phyloP scores from a whole-genome alignment of 768 basidiomycete species.

The Russula ochroleuca region DNA sequence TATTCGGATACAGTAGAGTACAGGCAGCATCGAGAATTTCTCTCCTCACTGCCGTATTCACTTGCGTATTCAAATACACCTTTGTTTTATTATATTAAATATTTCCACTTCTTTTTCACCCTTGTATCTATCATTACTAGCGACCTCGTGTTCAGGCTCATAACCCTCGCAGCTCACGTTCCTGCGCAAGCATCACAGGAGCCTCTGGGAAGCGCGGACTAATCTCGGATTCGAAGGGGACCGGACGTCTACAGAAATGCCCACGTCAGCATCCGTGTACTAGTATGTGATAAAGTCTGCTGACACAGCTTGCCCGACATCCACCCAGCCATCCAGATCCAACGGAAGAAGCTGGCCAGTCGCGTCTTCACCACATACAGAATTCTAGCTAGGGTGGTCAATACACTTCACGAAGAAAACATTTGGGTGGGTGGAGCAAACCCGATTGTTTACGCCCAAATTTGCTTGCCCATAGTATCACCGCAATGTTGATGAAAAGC shows the following conservation, averaged over 20 bases:
- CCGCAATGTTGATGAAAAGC: neutral
- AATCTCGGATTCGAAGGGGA: neutral
- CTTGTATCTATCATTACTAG: too few species aligned
- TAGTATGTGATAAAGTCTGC: neutral
- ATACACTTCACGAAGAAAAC: too few species aligned
- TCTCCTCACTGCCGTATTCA: too few species aligned
- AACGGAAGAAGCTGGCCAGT: neutral
- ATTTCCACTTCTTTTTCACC: too few species aligned
- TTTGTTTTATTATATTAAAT: too few species aligned
- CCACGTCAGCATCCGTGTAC: neutral
- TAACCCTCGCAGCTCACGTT: neutral
- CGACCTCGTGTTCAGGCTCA: neutral
- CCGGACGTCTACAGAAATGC: neutral
- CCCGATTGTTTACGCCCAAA: neutral
- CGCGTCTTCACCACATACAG: too few species aligned
- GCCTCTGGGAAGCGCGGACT: neutral
- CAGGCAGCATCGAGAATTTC: too few species aligned
- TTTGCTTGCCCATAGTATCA: neutral
- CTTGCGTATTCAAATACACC: too few species aligned
- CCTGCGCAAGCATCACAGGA: neutral
- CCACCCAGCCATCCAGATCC: slow-evolving; percentile 1
- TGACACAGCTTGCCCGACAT: slow-evolving; percentile 4
- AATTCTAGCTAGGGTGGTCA: too few species aligned
- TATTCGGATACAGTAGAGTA: too few species aligned
- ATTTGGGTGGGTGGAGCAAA: too few species aligned